Evolutionary conservation across 1,139 yeast species (phyloP).

Genomic region (Candida pseudoviswanathii): DNA sequence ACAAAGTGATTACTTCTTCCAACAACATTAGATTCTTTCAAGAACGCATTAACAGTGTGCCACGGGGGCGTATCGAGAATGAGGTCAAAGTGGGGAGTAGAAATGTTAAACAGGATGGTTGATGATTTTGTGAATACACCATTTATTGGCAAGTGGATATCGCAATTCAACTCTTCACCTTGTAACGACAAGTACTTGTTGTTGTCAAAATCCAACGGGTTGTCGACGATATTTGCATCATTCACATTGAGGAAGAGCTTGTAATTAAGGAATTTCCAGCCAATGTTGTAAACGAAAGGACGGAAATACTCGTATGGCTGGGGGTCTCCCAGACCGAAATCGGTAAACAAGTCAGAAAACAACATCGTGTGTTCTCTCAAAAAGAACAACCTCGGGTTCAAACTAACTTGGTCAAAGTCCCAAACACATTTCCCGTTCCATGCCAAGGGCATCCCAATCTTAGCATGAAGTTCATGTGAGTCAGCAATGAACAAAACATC

Average conservation of each 20-base stretch:
- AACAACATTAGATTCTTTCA: slow-evolving; percentile 55
- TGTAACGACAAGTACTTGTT: slow-evolving; percentile 75
- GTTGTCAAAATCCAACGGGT: slow-evolving; percentile 80
- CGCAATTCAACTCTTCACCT: slow-evolving; percentile 58
- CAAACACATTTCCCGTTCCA: slow-evolving; percentile 84
- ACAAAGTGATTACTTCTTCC: slow-evolving; percentile 69
- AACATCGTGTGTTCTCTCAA: slow-evolving; percentile 83
- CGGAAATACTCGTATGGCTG: slow-evolving; percentile 74
- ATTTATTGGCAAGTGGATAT: slow-evolving; percentile 59
- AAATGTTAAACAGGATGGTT: slow-evolving; percentile 53
- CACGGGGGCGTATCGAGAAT: slow-evolving; percentile 82
- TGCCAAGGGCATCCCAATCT: slow-evolving; percentile 66
- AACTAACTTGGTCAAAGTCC: slow-evolving; percentile 58
- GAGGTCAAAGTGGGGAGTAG: slow-evolving; percentile 64
- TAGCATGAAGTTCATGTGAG: slow-evolving; percentile 56
- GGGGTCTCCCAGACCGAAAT: slow-evolving; percentile 76
- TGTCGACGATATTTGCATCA: slow-evolving; percentile 83
- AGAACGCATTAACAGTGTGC: slow-evolving; percentile 81
- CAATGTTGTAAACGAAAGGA: slow-evolving; percentile 63
- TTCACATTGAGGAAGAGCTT: slow-evolving; percentile 75
- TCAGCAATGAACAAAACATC: slow-evolving; percentile 72
- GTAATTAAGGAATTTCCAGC: slow-evolving; percentile 62
- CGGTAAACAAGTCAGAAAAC: slow-evolving; percentile 72
- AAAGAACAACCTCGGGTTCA: slow-evolving; percentile 60
- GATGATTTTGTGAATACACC: slow-evolving; percentile 61